Evolutionary conservation across 139 green algal species (phyloP).

Genomic region (Gonium pectorale): DNA sequence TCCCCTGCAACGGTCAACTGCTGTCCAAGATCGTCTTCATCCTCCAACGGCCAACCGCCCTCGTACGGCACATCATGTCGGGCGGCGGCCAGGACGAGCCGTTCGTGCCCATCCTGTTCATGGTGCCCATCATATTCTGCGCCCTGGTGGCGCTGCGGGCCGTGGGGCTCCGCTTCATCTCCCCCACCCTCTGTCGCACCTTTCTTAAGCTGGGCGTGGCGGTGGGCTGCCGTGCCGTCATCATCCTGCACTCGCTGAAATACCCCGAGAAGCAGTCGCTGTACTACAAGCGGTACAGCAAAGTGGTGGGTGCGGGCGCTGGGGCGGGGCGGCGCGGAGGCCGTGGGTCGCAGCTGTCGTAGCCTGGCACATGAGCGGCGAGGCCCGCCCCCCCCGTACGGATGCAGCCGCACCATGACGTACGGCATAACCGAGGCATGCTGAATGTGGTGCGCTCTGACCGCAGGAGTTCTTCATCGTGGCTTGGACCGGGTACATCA

Average conservation of each 20-base stretch:
- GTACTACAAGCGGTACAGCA: constrained; percentile 48
- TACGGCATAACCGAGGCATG: too few species aligned
- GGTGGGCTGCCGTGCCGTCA: constrained; percentile 25
- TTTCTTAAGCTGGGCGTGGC: constrained; percentile 30
- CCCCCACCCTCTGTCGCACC: not conserved
- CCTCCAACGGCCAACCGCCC: not conserved
- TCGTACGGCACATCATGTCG: constrained; percentile 23
- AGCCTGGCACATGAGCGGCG: too few species aligned
- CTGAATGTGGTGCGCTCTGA: too few species aligned
- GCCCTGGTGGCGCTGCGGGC: not conserved
- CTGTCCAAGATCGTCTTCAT: constrained; percentile 18
- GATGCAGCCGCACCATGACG: too few species aligned
- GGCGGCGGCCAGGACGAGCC: constrained; percentile 30
- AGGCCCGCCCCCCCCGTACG: too few species aligned
- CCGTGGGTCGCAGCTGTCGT: too few species aligned
- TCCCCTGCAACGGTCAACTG: not conserved
- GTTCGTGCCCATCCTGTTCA: constrained; percentile 43
- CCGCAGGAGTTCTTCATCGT: constrained; percentile 40
- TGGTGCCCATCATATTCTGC: constrained; percentile 18
- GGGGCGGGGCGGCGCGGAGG: too few species aligned
- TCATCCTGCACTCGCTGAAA: not conserved
- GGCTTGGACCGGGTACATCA: constrained; percentile 35
- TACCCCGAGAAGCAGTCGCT: not conserved
- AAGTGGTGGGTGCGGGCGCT: constrained; percentile 8
- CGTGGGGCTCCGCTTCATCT: not conserved